Conservation (phyloP, 176 grass and related monocot genomes). For the Zoysia pacifica region DNA sequence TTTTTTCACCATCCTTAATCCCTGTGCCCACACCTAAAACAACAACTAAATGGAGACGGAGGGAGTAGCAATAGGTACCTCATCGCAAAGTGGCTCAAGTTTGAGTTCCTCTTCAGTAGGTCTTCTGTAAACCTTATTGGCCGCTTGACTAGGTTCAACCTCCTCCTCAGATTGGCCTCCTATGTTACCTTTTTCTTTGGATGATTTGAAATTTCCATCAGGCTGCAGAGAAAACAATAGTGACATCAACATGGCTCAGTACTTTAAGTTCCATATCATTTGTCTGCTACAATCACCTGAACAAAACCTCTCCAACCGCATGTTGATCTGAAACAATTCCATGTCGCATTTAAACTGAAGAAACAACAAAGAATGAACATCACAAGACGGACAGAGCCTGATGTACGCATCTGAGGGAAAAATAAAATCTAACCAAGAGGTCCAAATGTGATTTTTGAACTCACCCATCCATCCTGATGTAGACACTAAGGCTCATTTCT, state of each 20-base stretch:
- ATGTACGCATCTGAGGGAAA: conserved; percentile 19
- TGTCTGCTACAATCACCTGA: conserved; percentile 41
- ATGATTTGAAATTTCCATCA: conserved; percentile 23
- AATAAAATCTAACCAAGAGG: conserved; percentile 6
- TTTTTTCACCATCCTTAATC: too few relatives aligned
- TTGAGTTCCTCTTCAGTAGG: conserved; percentile 59
- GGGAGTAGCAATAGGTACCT: conserved; percentile 44
- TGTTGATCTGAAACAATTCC: conserved; percentile 76
- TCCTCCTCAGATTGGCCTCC: conserved; percentile 39
- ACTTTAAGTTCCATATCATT: conserved; percentile 22
- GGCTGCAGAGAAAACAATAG: conserved; percentile 45
- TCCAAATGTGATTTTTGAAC: conserved; percentile 36
- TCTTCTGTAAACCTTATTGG: conserved; percentile 60
- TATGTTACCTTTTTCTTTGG: conserved; percentile 26
- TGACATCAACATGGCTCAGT: conserved; percentile 11
- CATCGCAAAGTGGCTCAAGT: conserved; percentile 69
- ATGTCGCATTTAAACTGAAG: conserved; percentile 50
- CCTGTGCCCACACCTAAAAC: too few relatives aligned
- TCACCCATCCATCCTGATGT: conserved; percentile 50
- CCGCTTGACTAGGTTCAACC: conserved; percentile 1
- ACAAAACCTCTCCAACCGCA: conserved; percentile 78
- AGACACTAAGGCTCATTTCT: conserved; percentile 55
- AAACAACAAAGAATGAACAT: conserved; percentile 33
- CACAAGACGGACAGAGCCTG: conserved; percentile 5
- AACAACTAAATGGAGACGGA: too few relatives aligned